Base-by-base conservation (phyloP, 2,329 filamentous ascomycete species). In the Xylariaceae sp. region DNA sequence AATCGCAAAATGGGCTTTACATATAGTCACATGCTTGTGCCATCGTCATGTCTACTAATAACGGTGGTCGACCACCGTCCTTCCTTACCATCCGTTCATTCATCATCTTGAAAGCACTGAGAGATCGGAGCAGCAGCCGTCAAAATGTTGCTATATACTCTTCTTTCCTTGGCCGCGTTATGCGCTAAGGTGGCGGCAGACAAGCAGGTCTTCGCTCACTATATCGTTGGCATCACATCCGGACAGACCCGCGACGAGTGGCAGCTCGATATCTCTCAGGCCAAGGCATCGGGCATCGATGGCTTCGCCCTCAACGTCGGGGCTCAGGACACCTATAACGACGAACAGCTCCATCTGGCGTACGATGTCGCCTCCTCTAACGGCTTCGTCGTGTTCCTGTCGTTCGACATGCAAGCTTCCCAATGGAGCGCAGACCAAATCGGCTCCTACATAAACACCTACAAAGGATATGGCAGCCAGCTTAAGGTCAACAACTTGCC, bases 401-500 rank as follows among this genome's bases (percentile, higher is more conserved):
- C 74, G 0, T 76, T 68, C 46, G 67, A 76, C 57, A 70, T 71
- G 69, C 62, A 58, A 3, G 69, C 68, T 7, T 65, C 62, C 16
- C 60, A 64, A 45, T 76, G 66, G 71, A 34, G 28, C 19, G 58
- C 66, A 23, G 62, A 67, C 45, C 60, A 66, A 46, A 68, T 73
- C 47, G 50, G 62, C 26, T 43, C 52, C 37, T 67, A 73, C 39
- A 70, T 78, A 58, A 75, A 76, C 61, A 67, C 68, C 17, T 75
- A 74, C 66, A 74, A 74, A 53, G 58, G 62, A 8, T 73, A 71
- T 7, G 49, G 65, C 11, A 75, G 76, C 11, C 76, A 82, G 60
- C 69, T 76, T 59, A 73, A 71, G 47, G 72, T 78, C 50, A 71
- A 78, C 29, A 69, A 68, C 17, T 71, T 72, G 31, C 74, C 79